Evolutionary conservation across 1,284 basidiomycete genomes (phyloP).

Genomic region (Sporisorium sorghi): DNA sequence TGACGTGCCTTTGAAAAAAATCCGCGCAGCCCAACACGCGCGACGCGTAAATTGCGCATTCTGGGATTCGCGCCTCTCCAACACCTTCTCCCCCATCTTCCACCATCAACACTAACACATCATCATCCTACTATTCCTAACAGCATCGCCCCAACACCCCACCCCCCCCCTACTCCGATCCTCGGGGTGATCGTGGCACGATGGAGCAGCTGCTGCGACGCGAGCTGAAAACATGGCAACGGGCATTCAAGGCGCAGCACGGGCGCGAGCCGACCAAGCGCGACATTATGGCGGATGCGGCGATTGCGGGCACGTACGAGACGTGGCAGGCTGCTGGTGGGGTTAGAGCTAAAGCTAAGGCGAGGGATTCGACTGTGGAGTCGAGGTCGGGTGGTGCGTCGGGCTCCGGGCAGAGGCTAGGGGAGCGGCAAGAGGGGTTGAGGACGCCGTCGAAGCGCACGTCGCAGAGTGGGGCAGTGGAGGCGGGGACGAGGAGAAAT

Average conservation of each 20-base stretch:
- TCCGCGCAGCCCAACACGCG: neutral
- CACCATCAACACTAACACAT: neutral
- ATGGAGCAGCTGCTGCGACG: constrained; percentile 53
- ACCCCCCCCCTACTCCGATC: neutral
- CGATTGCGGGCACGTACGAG: constrained; percentile 57
- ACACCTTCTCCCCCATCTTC: neutral
- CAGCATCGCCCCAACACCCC: neutral
- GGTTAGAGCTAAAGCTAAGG: constrained; percentile 13
- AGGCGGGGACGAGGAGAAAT: no score
- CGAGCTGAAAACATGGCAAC: constrained; percentile 55
- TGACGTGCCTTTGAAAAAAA: no score
- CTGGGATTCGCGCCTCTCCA: neutral
- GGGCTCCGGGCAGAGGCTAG: constrained; percentile 23
- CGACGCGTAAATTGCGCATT: constrained; percentile 4
- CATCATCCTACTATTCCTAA: neutral
- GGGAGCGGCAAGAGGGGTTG: constrained; percentile 16
- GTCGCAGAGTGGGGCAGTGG: no score
- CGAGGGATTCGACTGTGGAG: neutral
- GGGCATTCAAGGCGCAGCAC: constrained; percentile 43
- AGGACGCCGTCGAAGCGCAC: constrained; percentile 39
- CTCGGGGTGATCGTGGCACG: no score
- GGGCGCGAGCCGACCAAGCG: constrained; percentile 59
- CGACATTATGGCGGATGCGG: constrained; percentile 56
- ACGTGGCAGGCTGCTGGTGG: constrained; percentile 58
- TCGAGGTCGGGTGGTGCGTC: neutral